Evolutionary conservation across 2,329 filamentous ascomycete genomes (phyloP).

Genomic region (Colletotrichum sidae): DNA sequence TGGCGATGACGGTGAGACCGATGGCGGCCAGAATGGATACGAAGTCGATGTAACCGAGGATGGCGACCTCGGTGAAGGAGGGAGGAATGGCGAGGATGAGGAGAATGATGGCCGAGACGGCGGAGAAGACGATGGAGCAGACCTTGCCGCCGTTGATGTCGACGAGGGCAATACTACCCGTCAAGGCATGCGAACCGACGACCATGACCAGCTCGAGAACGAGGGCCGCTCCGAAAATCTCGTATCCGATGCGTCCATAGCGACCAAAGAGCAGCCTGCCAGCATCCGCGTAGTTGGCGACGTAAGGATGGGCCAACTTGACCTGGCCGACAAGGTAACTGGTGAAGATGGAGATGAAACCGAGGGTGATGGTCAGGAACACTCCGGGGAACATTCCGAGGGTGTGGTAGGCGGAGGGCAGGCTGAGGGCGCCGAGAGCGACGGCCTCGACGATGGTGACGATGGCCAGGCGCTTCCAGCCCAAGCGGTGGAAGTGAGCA

Average conservation of each 20-base stretch:
- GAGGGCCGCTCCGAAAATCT: conserved; percentile 71
- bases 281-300: conserved; percentile 77
- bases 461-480: conserved; percentile 67
- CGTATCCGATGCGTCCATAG: conserved; percentile 64
- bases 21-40: conserved; percentile 71
- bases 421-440: conserved; percentile 63
- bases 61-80: conserved; percentile 61
- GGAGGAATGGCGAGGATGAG: conserved; percentile 59
- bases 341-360: conserved; percentile 61
- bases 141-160: conserved; percentile 68
- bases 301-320: conserved; percentile 63
- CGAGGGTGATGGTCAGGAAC: conserved; percentile 55
- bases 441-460: conserved; percentile 69
- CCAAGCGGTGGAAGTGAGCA: conserved; percentile 64
- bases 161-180: conserved; percentile 76
- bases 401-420: conserved; percentile 63
- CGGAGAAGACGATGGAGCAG: conserved; percentile 59
- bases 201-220: conserved; percentile 75
- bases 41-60: conserved; percentile 67
- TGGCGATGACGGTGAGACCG: conserved; percentile 47
- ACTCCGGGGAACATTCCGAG: conserved; percentile 65
- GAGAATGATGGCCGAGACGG: conserved; percentile 59
- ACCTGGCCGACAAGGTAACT: conserved; percentile 60
- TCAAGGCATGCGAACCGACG: conserved; percentile 78
- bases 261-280: conserved; percentile 67